phyloP scores from a whole-genome alignment of 2,329 filamentous ascomycete genomes.

The Geosmithia morbida region DNA sequence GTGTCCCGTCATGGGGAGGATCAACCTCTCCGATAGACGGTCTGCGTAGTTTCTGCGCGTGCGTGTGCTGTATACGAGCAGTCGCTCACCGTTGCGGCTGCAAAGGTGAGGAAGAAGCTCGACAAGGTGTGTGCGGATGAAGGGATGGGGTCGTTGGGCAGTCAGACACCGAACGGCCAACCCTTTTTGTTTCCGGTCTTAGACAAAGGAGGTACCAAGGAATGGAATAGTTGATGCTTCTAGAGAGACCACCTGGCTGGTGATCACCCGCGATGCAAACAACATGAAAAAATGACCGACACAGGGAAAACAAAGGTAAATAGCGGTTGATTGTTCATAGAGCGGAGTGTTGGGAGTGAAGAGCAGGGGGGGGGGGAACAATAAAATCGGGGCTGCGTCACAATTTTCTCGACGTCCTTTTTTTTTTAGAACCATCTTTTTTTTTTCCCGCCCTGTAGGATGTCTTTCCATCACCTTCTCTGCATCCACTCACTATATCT shows the following conservation, averaged over 20 bases:
- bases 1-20: not conserved
- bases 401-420: conserved; percentile 1
- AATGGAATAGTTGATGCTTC: not conserved
- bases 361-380: not conserved
- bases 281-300: not conserved
- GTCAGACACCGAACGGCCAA: not conserved
- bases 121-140: too few species aligned
- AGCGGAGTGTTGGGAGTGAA: not conserved
- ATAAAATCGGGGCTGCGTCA: conserved; percentile 1
- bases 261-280: conserved; percentile 1
- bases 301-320: not conserved
- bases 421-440: not conserved
- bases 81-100: too few species aligned
- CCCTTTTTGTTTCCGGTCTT: not conserved
- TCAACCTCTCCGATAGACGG: too few species aligned
- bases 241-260: conserved; percentile 2
- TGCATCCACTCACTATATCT: too few species aligned
- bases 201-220: not conserved
- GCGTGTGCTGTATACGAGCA: too few species aligned
- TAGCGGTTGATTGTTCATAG: not conserved
- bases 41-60: too few species aligned
- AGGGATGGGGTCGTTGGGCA: too few species aligned
- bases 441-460: not conserved
- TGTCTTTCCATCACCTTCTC: not conserved
- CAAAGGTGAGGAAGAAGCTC: too few species aligned